A percentile compares a stretch with the other conserved stretches of the same genome.
Conservation (phyloP, 225 moss, liverwort and hornwort species). For the Anthoceros angustus region DNA sequence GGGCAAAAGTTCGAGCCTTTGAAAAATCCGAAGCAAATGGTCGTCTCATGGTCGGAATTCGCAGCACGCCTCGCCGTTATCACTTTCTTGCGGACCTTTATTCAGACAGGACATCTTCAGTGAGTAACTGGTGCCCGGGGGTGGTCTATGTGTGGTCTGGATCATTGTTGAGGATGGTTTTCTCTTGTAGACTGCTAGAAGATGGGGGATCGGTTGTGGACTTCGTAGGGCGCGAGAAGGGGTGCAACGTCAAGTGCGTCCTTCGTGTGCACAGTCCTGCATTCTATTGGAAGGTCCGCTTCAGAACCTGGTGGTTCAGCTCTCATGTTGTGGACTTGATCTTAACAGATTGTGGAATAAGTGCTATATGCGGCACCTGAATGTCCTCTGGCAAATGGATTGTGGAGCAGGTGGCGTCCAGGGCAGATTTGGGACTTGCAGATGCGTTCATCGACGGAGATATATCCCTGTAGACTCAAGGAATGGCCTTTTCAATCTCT, state of each 20-base stretch:
- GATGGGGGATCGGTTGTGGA: conserved; percentile 41
- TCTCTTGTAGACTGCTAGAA: conserved; percentile 41
- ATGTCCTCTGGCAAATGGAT: neutral
- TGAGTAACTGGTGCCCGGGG: conserved; percentile 17
- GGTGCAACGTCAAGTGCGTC: conserved; percentile 18
- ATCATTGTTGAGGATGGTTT: neutral
- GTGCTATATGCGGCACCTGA: neutral
- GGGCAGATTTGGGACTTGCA: conserved; percentile 84
- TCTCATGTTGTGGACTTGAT: neutral
- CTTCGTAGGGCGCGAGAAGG: conserved; percentile 37
- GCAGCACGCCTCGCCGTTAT: conserved; percentile 43
- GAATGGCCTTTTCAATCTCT: conserved; percentile 47
- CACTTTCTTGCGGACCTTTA: conserved; percentile 44
- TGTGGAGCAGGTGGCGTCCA: conserved; percentile 47
- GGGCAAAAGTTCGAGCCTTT: conserved; percentile 34
- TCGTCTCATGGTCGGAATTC: conserved; percentile 41
- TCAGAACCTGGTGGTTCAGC: neutral
- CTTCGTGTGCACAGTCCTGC: conserved; percentile 44
- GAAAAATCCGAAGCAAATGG: conserved; percentile 61
- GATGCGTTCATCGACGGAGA: conserved; percentile 83
- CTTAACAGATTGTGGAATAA: neutral
- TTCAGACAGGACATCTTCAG: conserved; percentile 70
- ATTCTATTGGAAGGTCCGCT: conserved; percentile 83
- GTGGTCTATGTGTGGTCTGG: neutral
- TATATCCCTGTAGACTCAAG: conserved; percentile 44